Conservation (phyloP, 805 yeast genomes). For the Yarrowia sp. region DNA sequence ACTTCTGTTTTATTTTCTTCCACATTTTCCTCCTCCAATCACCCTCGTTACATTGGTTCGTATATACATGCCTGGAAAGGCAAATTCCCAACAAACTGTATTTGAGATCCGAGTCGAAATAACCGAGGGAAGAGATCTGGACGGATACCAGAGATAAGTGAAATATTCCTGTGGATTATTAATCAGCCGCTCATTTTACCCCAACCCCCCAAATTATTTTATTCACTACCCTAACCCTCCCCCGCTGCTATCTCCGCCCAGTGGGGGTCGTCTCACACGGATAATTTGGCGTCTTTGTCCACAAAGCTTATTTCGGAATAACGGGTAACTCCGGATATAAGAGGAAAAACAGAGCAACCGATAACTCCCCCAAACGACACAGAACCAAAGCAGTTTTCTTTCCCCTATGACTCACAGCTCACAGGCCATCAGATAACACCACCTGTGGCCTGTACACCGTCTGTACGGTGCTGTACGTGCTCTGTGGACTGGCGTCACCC, state of each 20-base stretch:
- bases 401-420: background rate
- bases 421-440: background rate
- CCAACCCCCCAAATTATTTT: too few species aligned
- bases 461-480: background rate
- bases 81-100: slow-evolving; percentile 19
- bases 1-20: too few species aligned
- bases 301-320: slow-evolving; percentile 4
- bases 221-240: too few species aligned
- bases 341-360: background rate
- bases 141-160: too few species aligned
- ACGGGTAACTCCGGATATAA: slow-evolving; percentile 20
- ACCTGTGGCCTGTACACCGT: background rate
- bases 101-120: slow-evolving; percentile 23
- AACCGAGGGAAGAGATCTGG: too few species aligned
- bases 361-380: too few species aligned
- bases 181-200: too few species aligned
- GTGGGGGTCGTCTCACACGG: slow-evolving; percentile 1
- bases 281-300: slow-evolving; percentile 1
- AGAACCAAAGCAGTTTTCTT: too few species aligned
- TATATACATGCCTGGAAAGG: slow-evolving; percentile 25
- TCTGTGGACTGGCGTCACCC: slow-evolving; percentile 14
- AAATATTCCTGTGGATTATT: too few species aligned
- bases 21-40: background rate
- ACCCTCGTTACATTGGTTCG: background rate
- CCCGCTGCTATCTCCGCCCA: too few species aligned